A percentile compares a stretch with the other conserved stretches of the same genome.
Evolutionary conservation across 2,329 filamentous ascomycete species (phyloP).

Genomic region (Sphaerulina populicola): DNA sequence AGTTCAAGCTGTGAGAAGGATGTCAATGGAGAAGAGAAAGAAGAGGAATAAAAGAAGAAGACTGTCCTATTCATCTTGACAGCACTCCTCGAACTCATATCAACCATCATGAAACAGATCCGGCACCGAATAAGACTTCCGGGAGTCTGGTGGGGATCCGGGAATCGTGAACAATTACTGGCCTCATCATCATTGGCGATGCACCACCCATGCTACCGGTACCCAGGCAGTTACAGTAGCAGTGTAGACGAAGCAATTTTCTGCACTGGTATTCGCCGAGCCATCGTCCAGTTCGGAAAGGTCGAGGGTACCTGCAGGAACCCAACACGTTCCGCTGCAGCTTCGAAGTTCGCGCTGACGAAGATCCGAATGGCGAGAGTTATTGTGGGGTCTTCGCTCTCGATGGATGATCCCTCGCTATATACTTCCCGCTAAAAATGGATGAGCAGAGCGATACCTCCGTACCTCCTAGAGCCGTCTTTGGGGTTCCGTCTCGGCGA

Average conservation of each 20-base stretch:
- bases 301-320: conserved; percentile 5
- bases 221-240: too few relatives aligned
- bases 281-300: conserved; percentile 3
- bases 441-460: not conserved
- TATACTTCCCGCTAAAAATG: conserved; percentile 5
- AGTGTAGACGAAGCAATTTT: not conserved
- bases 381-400: conserved; percentile 2
- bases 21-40: not conserved
- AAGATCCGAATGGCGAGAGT: conserved; percentile 8
- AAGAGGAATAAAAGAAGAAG: not conserved
- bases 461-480: too few relatives aligned
- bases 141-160: conserved; percentile 10
- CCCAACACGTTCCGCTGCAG: not conserved
- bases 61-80: not conserved
- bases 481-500: conserved; percentile 5
- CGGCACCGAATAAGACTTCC: conserved; percentile 5
- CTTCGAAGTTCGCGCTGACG: conserved; percentile 5
- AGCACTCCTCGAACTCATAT: conserved; percentile 1
- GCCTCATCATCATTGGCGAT: not conserved
- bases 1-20: not conserved
- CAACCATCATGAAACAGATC: conserved; percentile 2
- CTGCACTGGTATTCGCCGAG: not conserved
- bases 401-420: not conserved
- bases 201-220: too few relatives aligned
- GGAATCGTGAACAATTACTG: not conserved